Percentiles rank a stretch among this genome's conserved stretches.
phyloP scores from a whole-genome alignment of 495 filamentous ascomycete species.

The Saxophila tyrrhenica region DNA sequence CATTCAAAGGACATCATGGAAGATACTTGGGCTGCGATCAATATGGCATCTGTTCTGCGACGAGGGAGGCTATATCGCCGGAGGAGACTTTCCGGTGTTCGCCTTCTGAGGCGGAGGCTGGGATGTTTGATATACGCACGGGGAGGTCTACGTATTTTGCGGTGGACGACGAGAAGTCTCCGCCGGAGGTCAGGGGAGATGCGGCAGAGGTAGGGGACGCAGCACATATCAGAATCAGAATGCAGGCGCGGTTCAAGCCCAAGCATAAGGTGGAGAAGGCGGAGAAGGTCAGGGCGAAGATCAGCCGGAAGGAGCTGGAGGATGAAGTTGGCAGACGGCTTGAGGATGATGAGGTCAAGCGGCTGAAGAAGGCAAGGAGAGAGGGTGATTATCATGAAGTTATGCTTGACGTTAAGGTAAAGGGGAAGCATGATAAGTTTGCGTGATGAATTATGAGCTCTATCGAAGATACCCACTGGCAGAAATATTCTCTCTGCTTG shows the following conservation, averaged over 20 bases:
- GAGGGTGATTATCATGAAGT: constrained; percentile 88
- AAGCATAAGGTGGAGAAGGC: constrained; percentile 63
- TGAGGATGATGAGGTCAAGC: constrained; percentile 75
- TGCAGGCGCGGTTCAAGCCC: constrained; percentile 93
- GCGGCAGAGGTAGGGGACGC: constrained; percentile 56
- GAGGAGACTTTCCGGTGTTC: constrained; percentile 58
- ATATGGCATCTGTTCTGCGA: constrained; percentile 65
- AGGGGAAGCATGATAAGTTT: constrained; percentile 95
- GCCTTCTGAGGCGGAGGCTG: constrained; percentile 17
- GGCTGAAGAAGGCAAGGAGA: constrained; percentile 66
- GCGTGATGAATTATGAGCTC: constrained; percentile 29
- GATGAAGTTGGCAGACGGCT: constrained; percentile 62
- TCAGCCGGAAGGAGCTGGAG: constrained; percentile 81
- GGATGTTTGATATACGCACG: constrained; percentile 23
- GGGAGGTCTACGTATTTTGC: constrained; percentile 25
- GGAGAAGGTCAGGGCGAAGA: constrained; percentile 69
- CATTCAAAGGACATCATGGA: constrained; percentile 81
- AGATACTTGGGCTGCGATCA: constrained; percentile 79
- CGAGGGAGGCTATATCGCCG: constrained; percentile 63
- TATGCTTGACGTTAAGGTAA: constrained; percentile 79
- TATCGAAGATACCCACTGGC: background rate
- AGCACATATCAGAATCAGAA: constrained; percentile 71
- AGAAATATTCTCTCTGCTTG: too few relatives aligned
- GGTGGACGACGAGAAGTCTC: constrained; percentile 25
- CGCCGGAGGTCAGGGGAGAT: constrained; percentile 67